Conservation (phyloP, 208 protist species). For the Wallacemonas sp. region DNA sequence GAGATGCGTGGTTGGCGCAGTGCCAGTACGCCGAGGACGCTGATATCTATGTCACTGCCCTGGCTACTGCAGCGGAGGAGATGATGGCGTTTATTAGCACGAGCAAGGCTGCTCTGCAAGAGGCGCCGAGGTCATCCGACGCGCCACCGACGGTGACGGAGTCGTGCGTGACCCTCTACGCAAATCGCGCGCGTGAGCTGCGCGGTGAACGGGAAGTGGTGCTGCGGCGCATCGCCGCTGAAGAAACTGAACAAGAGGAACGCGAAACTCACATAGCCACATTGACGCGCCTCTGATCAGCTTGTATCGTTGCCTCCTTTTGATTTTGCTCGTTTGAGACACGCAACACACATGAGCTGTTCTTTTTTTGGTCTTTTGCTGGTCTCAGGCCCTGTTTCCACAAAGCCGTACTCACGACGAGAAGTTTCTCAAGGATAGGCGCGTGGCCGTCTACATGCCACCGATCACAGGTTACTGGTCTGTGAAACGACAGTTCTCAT, state of each 20-base stretch:
- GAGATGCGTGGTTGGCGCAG: neutral
- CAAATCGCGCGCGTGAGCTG: neutral
- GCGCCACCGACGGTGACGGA: neutral
- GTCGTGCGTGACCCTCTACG: neutral
- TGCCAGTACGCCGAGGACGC: constrained; percentile 7
- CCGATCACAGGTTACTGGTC: neutral
- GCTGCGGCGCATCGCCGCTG: neutral
- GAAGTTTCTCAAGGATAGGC: too few species aligned
- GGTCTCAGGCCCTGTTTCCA: too few species aligned
- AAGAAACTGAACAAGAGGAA: constrained; percentile 5
- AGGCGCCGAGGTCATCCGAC: neutral
- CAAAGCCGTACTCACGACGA: too few species aligned
- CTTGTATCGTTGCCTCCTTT: too few species aligned
- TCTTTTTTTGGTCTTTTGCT: too few species aligned
- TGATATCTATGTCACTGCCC: constrained; percentile 26
- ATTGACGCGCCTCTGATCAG: too few species aligned
- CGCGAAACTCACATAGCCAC: neutral
- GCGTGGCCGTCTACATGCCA: neutral
- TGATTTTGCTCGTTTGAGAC: too few species aligned
- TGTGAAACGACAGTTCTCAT: neutral
- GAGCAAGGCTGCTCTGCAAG: neutral
- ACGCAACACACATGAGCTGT: too few species aligned
- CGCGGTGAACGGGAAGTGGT: neutral
- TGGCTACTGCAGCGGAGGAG: constrained; percentile 17
- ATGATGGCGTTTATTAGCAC: neutral